Evolutionary conservation across 371 early-diverging fungal genomes (phyloP).

Genomic region (Blastocladiella emersonii): DNA sequence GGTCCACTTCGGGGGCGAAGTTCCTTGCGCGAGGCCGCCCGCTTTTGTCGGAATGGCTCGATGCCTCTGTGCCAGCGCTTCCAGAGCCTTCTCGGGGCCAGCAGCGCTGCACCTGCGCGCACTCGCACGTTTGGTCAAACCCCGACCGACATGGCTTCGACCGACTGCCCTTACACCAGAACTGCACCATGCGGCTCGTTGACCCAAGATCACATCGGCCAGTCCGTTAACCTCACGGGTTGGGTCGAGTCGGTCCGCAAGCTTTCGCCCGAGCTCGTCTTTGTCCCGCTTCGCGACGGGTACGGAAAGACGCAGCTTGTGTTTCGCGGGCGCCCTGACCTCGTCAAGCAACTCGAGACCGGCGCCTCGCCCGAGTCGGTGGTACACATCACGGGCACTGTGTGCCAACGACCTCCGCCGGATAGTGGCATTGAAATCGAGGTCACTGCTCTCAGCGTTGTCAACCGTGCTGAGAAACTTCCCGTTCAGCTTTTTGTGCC

Average conservation of each 20-base stretch:
- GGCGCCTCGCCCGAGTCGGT: conserved; percentile 46
- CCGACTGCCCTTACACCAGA: too few species aligned
- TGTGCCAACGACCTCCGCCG: conserved; percentile 33
- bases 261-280: conserved; percentile 43
- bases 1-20: too few species aligned
- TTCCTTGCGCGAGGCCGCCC: too few species aligned
- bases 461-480: conserved; percentile 55
- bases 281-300: conserved; percentile 52
- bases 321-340: conserved; percentile 14
- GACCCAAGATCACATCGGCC: too few species aligned
- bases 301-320: conserved; percentile 52
- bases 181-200: too few species aligned
- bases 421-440: conserved; percentile 43
- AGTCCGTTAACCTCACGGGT: too few species aligned
- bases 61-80: too few species aligned
- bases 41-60: too few species aligned
- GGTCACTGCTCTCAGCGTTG: conserved; percentile 36
- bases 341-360: conserved; percentile 24
- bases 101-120: too few species aligned
- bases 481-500: conserved; percentile 22
- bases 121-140: too few species aligned
- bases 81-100: too few species aligned
- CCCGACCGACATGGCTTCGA: too few species aligned
- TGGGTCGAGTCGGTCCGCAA: conserved; percentile 11
- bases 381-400: conserved; percentile 44